A percentile compares a stretch with the other conserved stretches of the same genome.
Evolutionary conservation across 1,284 basidiomycete genomes (phyloP).

Genomic region (Trametes hirsuta): DNA sequence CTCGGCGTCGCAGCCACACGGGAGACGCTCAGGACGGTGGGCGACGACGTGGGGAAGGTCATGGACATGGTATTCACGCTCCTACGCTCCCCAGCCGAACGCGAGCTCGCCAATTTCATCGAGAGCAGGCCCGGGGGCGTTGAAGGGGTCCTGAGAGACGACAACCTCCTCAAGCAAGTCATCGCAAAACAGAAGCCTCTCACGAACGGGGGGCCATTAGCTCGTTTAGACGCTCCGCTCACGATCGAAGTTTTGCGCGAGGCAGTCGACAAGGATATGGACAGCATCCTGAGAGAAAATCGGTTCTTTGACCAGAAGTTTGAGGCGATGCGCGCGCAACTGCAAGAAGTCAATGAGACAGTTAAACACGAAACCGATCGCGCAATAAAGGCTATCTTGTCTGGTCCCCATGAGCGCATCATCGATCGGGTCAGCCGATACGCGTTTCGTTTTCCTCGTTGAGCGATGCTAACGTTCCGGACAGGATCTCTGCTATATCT

Average conservation of each 20-base stretch:
- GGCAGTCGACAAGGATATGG: constrained; percentile 9
- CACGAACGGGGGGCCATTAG: not conserved
- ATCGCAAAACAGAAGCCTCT: not conserved
- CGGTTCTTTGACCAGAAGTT: constrained; percentile 36
- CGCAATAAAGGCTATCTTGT: constrained; percentile 29
- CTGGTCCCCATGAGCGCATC: constrained; percentile 36
- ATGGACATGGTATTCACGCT: constrained; percentile 16
- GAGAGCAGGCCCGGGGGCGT: not conserved
- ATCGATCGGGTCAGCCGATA: constrained; percentile 30
- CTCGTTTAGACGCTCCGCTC: not conserved
- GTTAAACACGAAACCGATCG: constrained; percentile 29
- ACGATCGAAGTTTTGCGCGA: not conserved
- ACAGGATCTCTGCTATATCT: constrained; percentile 31
- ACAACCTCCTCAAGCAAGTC: not conserved
- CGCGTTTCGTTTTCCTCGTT: not conserved
- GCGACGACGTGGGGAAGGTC: not conserved
- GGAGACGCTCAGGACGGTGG: not conserved
- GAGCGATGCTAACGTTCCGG: not conserved
- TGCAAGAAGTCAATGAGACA: constrained; percentile 27
- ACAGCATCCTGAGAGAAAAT: constrained; percentile 16
- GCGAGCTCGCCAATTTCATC: constrained; percentile 3
- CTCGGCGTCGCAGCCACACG: constrained; percentile 2
- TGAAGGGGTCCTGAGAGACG: not conserved
- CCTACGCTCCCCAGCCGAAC: constrained; percentile 10
- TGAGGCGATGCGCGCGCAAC: constrained; percentile 32